Evolutionary conservation across 371 early-diverging fungal genomes (phyloP), one percentile per base, ranked within the genome.

Genomic region (Dinochytrium kinnereticum): DNA sequence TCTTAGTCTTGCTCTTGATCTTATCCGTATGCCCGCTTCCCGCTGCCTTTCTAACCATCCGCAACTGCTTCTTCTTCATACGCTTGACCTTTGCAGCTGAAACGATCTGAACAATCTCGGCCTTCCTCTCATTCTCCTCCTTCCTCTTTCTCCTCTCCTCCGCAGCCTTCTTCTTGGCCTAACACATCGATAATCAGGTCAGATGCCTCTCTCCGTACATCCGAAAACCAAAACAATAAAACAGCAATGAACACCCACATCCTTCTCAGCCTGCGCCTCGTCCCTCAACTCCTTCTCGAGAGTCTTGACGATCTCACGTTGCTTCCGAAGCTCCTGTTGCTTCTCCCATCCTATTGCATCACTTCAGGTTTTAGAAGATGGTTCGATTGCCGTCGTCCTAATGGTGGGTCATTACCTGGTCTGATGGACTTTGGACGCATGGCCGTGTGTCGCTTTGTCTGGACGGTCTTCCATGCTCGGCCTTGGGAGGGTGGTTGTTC

Each of bases 21-120:
- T 72, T 72, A 26, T 65, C 72, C 1, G 72, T 72, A 26, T 64
- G 65, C 38, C 75, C 76, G 34, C 69, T 72, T 31, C 51, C 50
- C 50, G 66, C 74, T 34, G 59, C 75, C 75, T 81, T 81, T 24
- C 73, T 68, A n/a, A 84, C 28, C 31, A 70, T 70, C 57, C 78
- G 76, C 24, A 84, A 70, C 72, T 82, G 82, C 69, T 82, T 81
- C 78, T 82, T 84, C 73, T 82, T 84, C 82, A 84, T 81, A 7
- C 84, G 74, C 69, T 80, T 82, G 61, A 82, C 75, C 59, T 84
- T 84, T 2, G 79, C 81, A 0, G 79, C 79, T 1, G 84, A 84
- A 44, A 81, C 83, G 70, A 73, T 51, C 69, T 84, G 84, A 21
- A 77, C 75, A 21, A 84, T 75, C 64, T 84, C 84, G 13, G 78